Evolutionary conservation across 805 yeast genomes (phyloP).

Genomic region (Metschnikowia koreensis): DNA sequence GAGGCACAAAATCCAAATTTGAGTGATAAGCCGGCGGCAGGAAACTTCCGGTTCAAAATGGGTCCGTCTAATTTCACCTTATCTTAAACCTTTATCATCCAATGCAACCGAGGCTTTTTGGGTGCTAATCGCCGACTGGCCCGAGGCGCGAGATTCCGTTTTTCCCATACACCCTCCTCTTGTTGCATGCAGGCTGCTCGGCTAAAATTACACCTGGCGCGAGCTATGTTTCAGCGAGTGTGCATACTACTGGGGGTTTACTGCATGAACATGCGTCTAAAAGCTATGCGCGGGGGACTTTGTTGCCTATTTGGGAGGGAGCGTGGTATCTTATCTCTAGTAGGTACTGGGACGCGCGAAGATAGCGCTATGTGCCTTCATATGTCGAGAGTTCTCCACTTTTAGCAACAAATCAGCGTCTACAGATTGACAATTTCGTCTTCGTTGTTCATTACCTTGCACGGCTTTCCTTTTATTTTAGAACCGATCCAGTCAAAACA

Average conservation of each 20-base stretch:
- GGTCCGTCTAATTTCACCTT: constrained; percentile 16
- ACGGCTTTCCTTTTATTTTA: too few species aligned
- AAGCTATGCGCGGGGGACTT: constrained; percentile 10
- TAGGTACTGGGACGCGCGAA: not conserved
- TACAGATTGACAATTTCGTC: not conserved
- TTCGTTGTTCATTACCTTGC: not conserved
- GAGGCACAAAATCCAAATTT: not conserved
- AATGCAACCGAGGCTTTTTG: not conserved
- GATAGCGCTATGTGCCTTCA: constrained; percentile 1
- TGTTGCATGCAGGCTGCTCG: not conserved
- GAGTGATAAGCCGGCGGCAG: not conserved
- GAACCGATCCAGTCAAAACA: too few species aligned
- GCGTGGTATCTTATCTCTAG: constrained; percentile 13
- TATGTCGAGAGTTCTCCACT: not conserved
- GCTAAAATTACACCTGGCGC: not conserved
- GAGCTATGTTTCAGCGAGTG: not conserved
- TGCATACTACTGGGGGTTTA: not conserved
- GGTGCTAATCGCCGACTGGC: not conserved
- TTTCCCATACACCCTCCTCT: not conserved
- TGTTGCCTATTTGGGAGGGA: constrained; percentile 10
- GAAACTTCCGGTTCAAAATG: constrained; percentile 16
- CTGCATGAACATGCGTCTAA: constrained; percentile 1
- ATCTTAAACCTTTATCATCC: not conserved
- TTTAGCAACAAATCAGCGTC: not conserved
- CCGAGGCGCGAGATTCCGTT: not conserved